phyloP scores from a whole-genome alignment of 164 flowering plant genomes.

The Malania oleifera region DNA sequence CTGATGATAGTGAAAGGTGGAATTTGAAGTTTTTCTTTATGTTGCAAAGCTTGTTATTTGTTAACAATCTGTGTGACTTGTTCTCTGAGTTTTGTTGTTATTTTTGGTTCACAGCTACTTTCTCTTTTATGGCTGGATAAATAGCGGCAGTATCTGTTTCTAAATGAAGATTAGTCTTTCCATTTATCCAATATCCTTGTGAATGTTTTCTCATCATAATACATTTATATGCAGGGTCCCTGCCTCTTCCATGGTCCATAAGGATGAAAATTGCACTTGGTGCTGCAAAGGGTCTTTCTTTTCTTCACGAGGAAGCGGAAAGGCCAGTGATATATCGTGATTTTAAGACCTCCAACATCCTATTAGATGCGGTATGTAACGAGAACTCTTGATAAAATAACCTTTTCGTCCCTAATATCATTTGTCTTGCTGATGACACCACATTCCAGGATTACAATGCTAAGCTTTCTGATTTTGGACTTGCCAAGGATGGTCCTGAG shows the following conservation, averaged over 20 bases:
- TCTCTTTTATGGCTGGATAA: no score
- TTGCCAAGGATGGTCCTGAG: constrained; percentile 86
- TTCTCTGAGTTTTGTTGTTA: no score
- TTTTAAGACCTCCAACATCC: constrained; percentile 45
- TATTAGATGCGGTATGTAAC: constrained; percentile 39
- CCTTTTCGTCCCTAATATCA: neutral
- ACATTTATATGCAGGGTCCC: constrained; percentile 30
- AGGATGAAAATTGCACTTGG: constrained; percentile 52
- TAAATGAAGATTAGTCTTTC: neutral
- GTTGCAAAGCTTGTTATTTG: no score
- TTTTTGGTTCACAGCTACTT: no score
- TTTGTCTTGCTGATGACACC: constrained; percentile 8
- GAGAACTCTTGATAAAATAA: neutral
- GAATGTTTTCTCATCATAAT: constrained; percentile 3
- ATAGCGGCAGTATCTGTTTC: neutral
- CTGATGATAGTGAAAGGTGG: no score
- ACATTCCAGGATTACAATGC: constrained; percentile 69
- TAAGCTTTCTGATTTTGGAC: constrained; percentile 80
- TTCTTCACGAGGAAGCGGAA: constrained; percentile 52
- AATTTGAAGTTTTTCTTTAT: no score
- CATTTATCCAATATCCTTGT: no score
- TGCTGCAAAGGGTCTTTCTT: constrained; percentile 54
- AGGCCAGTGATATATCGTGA: constrained; percentile 49
- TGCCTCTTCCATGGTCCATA: constrained; percentile 53
- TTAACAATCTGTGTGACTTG: no score